Percentiles rank a stretch among this genome's conserved stretches.
phyloP scores from a whole-genome alignment of 305 asterid genomes.

The Salvia sclarea region DNA sequence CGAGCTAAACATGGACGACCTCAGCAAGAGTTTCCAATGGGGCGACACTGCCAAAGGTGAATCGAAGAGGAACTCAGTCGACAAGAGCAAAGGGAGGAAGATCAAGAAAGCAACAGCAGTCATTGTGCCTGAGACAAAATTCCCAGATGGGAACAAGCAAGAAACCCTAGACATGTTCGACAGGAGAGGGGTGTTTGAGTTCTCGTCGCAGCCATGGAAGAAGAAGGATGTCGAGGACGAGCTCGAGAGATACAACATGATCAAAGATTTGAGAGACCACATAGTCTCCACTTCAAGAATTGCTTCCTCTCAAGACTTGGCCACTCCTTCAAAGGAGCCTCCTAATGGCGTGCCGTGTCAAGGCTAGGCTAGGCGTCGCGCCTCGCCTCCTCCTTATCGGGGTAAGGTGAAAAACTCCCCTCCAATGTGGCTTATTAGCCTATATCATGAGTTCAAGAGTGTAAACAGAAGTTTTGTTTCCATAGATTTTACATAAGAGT shows the following conservation, averaged over 20 bases:
- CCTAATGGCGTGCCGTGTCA: slow-evolving; percentile 42
- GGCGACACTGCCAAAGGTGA: slow-evolving; percentile 35
- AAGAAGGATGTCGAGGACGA: slow-evolving; percentile 67
- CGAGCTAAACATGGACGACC: slow-evolving; percentile 66
- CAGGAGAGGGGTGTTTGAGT: slow-evolving; percentile 44
- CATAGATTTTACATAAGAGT: slow-evolving; percentile 34
- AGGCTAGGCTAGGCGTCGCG: slow-evolving; percentile 36
- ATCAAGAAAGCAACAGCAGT: slow-evolving; percentile 20
- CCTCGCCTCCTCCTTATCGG: background rate
- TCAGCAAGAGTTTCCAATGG: slow-evolving; percentile 65
- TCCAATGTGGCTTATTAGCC: slow-evolving; percentile 23
- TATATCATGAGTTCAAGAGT: slow-evolving; percentile 30
- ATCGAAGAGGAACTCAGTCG: slow-evolving; percentile 46
- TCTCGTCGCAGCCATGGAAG: slow-evolving; percentile 56
- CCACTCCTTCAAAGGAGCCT: slow-evolving; percentile 50
- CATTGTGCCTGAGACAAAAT: slow-evolving; percentile 42
- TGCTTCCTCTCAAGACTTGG: slow-evolving; percentile 50
- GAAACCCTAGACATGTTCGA: slow-evolving; percentile 43
- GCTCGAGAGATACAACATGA: slow-evolving; percentile 77
- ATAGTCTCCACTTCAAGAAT: slow-evolving; percentile 64
- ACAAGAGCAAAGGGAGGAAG: slow-evolving; percentile 44
- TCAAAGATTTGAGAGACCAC: slow-evolving; percentile 81
- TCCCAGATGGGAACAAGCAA: slow-evolving; percentile 39
- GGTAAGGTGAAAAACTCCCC: slow-evolving; percentile 16
- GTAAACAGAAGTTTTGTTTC: slow-evolving; percentile 48